Evolutionary conservation across 1,284 basidiomycete species (phyloP), one percentile per base, ranked within the genome.

Genomic region (Xanthoconium separans): DNA sequence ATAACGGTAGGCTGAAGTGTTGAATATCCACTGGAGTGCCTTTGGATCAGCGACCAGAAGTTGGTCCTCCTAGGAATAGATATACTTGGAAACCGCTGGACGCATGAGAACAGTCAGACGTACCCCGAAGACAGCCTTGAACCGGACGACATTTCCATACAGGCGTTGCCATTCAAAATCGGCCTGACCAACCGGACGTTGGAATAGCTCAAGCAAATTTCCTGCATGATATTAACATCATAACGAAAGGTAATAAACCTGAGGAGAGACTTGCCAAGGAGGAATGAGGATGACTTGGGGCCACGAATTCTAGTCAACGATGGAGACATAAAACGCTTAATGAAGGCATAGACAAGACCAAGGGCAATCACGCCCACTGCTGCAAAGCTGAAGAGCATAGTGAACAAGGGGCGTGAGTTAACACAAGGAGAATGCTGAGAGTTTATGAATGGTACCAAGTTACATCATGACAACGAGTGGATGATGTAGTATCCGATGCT

Each of bases 11-110:
- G 71, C 72, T 1, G 73, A 73, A 1, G 72, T 73, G 29, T 71
- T 70, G 49, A 74, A 70, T 34, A 80, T 74, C 56, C 72, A 68
- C 47, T 77, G 75, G 6, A 78, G 59, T 13, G 77, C 76, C 57
- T 76, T 76, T 13, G 77, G 75, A 53, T 80, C 76, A 1, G 64
- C 33, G 24, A 73, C 50, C 36, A 71, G 46, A 30, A 73, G 65
- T n/a, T 59, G 53, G 47, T 70, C 55, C 12, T 51, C 57, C 71
- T 70, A 36, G 13, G 43, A 13, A 27, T 27, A 27, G 27, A 22
- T 15, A 16, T 10, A 20, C 22, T 53, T n/a, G 7, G 6, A 22
- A 40, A 11, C 20, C 22, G 4, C 1, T 10, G 20, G 20, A 12
- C n/a, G 13, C 39, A 22, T 40, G 13, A 22, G 10, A 22, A 12